Evolutionary conservation across 192 early-diverging fungal genomes (phyloP).

Genomic region (Gryganskiella cystojenkinii): DNA sequence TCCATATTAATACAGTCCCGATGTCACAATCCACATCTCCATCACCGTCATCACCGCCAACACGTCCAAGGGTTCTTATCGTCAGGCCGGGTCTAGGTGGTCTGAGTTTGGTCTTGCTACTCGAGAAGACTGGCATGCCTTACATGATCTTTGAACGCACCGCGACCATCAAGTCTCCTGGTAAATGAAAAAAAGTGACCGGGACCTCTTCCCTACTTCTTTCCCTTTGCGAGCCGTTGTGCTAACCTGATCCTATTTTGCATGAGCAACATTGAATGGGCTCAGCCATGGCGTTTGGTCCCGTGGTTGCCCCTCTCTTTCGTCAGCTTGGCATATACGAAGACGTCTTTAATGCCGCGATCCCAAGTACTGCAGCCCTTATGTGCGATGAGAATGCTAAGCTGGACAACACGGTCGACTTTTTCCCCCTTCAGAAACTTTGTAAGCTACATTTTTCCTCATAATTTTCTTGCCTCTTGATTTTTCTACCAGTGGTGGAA

Average conservation of each 20-base stretch:
- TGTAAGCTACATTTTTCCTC: neutral
- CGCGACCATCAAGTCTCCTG: neutral
- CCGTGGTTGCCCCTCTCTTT: slow-evolving; percentile 6
- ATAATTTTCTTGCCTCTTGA: too few relatives aligned
- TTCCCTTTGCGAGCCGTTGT: neutral
- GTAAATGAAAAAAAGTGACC: neutral
- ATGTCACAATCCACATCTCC: too few relatives aligned
- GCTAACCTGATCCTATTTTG: neutral
- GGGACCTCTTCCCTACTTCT: too few relatives aligned
- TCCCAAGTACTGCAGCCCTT: neutral
- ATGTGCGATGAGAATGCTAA: slow-evolving; percentile 8
- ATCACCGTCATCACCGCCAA: too few relatives aligned
- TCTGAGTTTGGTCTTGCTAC: slow-evolving; percentile 5
- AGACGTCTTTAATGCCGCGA: neutral
- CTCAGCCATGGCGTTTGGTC: too few relatives aligned
- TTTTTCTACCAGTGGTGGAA: neutral
- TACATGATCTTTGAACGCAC: slow-evolving; percentile 18
- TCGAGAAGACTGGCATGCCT: slow-evolving; percentile 14
- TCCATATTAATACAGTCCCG: too few relatives aligned
- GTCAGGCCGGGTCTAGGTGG: slow-evolving; percentile 29
- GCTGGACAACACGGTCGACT: slow-evolving; percentile 5
- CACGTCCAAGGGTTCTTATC: slow-evolving; percentile 12
- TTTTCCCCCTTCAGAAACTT: neutral
- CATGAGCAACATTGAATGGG: too few relatives aligned
- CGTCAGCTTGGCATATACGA: slow-evolving; percentile 15